phyloP scores from a whole-genome alignment of 306 rosid genomes.

The Dalbergia cochinchinensis region DNA sequence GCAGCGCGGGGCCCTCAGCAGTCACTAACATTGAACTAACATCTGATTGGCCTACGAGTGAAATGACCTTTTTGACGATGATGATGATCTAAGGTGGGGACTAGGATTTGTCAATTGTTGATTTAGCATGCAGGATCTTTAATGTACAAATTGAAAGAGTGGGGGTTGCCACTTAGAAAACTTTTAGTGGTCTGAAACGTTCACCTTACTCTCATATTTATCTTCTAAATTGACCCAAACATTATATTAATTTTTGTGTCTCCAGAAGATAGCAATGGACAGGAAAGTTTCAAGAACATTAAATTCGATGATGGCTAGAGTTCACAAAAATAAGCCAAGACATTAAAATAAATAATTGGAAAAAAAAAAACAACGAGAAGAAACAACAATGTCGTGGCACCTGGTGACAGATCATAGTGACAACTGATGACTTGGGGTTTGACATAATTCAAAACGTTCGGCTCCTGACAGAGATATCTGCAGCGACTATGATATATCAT shows the following conservation, averaged over 20 bases:
- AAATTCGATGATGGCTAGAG: background rate
- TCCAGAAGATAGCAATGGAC: background rate
- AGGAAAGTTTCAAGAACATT: background rate
- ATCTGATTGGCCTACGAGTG: background rate
- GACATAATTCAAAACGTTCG: no score
- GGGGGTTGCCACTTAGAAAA: slow-evolving; percentile 21
- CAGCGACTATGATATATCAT: no score
- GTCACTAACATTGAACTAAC: background rate
- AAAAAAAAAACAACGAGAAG: background rate
- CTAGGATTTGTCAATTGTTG: slow-evolving; percentile 17
- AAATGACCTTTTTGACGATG: slow-evolving; percentile 2
- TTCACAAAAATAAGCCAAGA: background rate
- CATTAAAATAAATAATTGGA: background rate
- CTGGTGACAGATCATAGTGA: background rate
- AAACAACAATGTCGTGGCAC: background rate
- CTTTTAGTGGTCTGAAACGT: slow-evolving; percentile 17
- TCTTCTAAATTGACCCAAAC: slow-evolving; percentile 27
- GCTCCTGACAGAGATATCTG: no score
- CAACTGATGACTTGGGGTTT: no score
- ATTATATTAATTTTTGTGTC: slow-evolving; percentile 1
- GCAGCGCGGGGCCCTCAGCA: no score
- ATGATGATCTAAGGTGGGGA: background rate
- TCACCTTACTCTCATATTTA: background rate
- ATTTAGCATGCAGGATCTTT: background rate
- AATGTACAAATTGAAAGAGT: slow-evolving; percentile 11